These are phyloP conservation scores for Graphilbum fragrans DNA, from an alignment of 2,329 filamentous ascomycete genomes.

Conservation along the genomic window DNA sequence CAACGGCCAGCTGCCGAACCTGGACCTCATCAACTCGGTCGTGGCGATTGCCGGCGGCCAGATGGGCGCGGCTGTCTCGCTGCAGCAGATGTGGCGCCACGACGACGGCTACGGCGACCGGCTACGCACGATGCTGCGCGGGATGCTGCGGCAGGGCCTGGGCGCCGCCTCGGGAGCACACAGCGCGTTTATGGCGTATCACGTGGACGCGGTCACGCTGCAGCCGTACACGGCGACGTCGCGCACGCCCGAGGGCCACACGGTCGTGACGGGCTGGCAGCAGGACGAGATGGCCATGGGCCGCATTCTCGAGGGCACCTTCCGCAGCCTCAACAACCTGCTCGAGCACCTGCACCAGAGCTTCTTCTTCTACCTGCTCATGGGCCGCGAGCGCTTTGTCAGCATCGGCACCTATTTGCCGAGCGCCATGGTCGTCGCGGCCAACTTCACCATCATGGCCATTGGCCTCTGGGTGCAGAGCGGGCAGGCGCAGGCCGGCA, in stretches of 20 bases:
- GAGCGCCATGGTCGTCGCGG: constrained; percentile 92
- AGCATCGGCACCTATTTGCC: constrained; percentile 97
- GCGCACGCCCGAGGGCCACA: constrained; percentile 27
- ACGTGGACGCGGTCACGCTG: constrained; percentile 89
- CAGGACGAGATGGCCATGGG: constrained; percentile 97
- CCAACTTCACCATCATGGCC: constrained; percentile 90
- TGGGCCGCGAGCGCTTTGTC: constrained; percentile 85
- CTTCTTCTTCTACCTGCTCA: constrained; percentile 97
- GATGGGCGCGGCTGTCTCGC: constrained; percentile 73
- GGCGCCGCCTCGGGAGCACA: constrained; percentile 85
- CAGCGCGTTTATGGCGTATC: constrained; percentile 93
- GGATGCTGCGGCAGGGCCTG: constrained; percentile 84
- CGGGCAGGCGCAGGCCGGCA: constrained; percentile 29
- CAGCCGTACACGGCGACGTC: constrained; percentile 48
- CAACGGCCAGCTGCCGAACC: constrained; percentile 89
- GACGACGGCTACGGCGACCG: constrained; percentile 76
- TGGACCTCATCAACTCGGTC: constrained; percentile 92
- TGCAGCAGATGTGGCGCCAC: constrained; percentile 79
- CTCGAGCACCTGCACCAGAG: constrained; percentile 96
- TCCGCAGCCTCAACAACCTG: constrained; percentile 89
- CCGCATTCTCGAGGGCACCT: constrained; percentile 76
- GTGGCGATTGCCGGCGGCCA: constrained; percentile 79
- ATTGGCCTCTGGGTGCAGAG: constrained; percentile 90
- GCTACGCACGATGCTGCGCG: constrained; percentile 76
- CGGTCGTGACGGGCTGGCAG: constrained; percentile 60